A percentile compares a stretch with the other conserved stretches of the same genome.
Conservation (phyloP, 2,329 filamentous ascomycete species). For the Tolypocladium ophioglossoides region DNA sequence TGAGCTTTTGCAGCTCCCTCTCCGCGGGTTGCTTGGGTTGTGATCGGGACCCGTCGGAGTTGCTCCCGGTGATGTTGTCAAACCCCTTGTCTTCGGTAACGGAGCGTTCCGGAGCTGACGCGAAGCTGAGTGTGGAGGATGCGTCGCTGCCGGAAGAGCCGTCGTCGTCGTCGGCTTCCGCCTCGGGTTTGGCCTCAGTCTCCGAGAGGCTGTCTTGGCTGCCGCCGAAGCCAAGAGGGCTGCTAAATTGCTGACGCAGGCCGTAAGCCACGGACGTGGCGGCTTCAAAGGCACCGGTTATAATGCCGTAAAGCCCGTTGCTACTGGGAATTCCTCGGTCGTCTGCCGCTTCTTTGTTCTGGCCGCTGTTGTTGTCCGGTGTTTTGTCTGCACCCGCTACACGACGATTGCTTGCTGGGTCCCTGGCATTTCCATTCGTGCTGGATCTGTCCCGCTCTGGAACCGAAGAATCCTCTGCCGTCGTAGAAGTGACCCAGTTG, state of each 20-base stretch:
- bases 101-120: slow-evolving; percentile 33
- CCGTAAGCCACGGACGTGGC: slow-evolving; percentile 34
- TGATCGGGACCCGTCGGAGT: slow-evolving; percentile 29
- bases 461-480: slow-evolving; percentile 1
- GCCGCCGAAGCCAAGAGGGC: slow-evolving; percentile 13
- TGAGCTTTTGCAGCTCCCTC: slow-evolving; percentile 54
- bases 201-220: slow-evolving; percentile 16
- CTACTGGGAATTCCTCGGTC: slow-evolving; percentile 25
- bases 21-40: slow-evolving; percentile 27
- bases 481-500: slow-evolving; percentile 51
- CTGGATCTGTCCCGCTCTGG: neutral
- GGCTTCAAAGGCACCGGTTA: slow-evolving; percentile 39
- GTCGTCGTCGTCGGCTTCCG: slow-evolving; percentile 18
- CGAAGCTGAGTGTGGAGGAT: slow-evolving; percentile 37
- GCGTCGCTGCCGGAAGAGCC: slow-evolving; percentile 26
- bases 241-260: slow-evolving; percentile 18
- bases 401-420: neutral
- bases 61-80: slow-evolving; percentile 14
- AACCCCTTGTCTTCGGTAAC: slow-evolving; percentile 16
- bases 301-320: slow-evolving; percentile 44
- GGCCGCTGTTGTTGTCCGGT: slow-evolving; percentile 14
- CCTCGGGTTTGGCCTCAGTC: slow-evolving; percentile 9
- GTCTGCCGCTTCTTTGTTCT: slow-evolving; percentile 8
- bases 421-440: slow-evolving; percentile 1
- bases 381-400: slow-evolving; percentile 15